Conservation (phyloP, 768 basidiomycete species). For the Mycena crocata region DNA sequence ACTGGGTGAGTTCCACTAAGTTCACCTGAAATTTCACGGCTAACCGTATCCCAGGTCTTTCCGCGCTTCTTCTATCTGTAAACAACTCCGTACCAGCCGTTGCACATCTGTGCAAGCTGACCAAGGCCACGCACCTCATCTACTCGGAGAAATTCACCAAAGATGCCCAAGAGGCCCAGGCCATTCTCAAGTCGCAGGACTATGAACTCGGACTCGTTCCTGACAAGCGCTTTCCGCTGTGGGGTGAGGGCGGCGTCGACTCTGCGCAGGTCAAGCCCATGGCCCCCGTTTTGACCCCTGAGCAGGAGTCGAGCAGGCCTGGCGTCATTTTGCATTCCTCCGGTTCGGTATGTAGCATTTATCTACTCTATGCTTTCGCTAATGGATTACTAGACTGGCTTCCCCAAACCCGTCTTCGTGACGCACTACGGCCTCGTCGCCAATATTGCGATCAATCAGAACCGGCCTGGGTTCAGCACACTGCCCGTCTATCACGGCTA, state of each 20-base stretch:
- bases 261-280: conserved; percentile 40
- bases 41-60: conserved; percentile 39
- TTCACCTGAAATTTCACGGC: neutral
- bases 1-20: conserved; percentile 34
- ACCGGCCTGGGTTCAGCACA: conserved; percentile 53
- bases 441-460: conserved; percentile 50
- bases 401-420: conserved; percentile 56
- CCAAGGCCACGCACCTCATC: conserved; percentile 52
- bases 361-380: no score
- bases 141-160: conserved; percentile 50
- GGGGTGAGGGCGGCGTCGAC: conserved; percentile 50
- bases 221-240: conserved; percentile 54
- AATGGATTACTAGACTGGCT: conserved; percentile 51
- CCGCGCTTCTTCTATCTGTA: conserved; percentile 52
- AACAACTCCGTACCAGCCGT: conserved; percentile 61
- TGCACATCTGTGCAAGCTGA: conserved; percentile 54
- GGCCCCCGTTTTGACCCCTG: conserved; percentile 41
- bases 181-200: conserved; percentile 36
- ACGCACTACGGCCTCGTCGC: conserved; percentile 50
- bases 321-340: conserved; percentile 58
- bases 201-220: conserved; percentile 37
- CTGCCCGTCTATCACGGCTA: conserved; percentile 60
- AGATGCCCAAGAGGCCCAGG: conserved; percentile 48
- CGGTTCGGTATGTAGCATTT: conserved; percentile 45
- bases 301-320: conserved; percentile 46